Evolutionary conservation across 2,329 filamentous ascomycete genomes (phyloP).

Genomic region (Colletotrichum caudatum): DNA sequence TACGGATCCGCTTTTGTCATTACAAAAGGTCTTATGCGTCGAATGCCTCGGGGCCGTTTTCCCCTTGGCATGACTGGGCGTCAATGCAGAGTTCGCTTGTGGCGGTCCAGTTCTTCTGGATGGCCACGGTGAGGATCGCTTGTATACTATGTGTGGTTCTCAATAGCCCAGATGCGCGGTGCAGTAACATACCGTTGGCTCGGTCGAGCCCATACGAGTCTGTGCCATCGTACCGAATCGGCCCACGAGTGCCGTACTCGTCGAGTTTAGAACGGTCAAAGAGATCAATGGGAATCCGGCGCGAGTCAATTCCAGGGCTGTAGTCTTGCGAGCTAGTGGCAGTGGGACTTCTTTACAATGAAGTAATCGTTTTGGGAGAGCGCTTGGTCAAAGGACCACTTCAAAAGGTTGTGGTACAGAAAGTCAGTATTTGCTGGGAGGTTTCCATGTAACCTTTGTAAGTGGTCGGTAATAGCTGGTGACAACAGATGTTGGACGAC

Average conservation of each 20-base stretch:
- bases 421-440: slow-evolving; percentile 24
- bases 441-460: slow-evolving; percentile 26
- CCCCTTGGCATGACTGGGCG: slow-evolving; percentile 16
- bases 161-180: too few species aligned
- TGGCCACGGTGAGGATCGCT: slow-evolving; percentile 2
- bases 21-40: background rate
- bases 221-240: slow-evolving; percentile 31
- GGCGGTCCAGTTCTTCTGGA: slow-evolving; percentile 31
- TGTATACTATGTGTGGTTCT: background rate
- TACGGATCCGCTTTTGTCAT: too few species aligned
- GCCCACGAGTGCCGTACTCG: slow-evolving; percentile 15
- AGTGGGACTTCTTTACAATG: slow-evolving; percentile 19
- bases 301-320: slow-evolving; percentile 24
- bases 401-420: slow-evolving; percentile 24
- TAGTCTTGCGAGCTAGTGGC: background rate
- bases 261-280: slow-evolving; percentile 20
- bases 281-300: slow-evolving; percentile 13
- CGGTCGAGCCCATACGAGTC: slow-evolving; percentile 26
- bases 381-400: slow-evolving; percentile 21
- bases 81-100: slow-evolving; percentile 26
- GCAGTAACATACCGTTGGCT: slow-evolving; percentile 3
- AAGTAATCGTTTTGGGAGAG: slow-evolving; percentile 17
- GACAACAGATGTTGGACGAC: accelerated
- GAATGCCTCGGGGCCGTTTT: background rate
- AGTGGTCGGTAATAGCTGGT: background rate